Conservation (phyloP, 257 asterid genomes). For the Lavandula angustifolia region DNA sequence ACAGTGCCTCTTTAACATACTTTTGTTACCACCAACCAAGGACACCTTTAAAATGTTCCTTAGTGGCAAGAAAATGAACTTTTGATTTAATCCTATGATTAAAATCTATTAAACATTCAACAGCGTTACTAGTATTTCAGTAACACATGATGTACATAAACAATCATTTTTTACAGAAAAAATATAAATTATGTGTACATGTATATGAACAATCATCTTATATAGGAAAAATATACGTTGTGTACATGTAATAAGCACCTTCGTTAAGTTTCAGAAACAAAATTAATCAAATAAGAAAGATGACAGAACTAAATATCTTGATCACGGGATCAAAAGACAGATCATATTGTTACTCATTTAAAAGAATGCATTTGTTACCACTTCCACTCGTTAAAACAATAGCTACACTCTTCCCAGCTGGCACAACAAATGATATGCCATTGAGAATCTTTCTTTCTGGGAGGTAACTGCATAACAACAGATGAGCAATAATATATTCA, state of each 20-base stretch:
- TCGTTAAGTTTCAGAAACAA: conserved; percentile 21
- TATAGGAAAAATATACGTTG: neutral
- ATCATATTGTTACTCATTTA: conserved; percentile 13
- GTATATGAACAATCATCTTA: conserved; percentile 10
- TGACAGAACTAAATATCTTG: conserved; percentile 6
- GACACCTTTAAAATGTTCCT: neutral
- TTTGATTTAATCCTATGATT: conserved; percentile 9
- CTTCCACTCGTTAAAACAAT: conserved; percentile 99
- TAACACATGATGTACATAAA: conserved; percentile 7
- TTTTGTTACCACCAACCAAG: conserved; percentile 7
- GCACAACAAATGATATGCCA: conserved; percentile 83
- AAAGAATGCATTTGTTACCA: conserved; percentile 52
- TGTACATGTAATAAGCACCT: neutral
- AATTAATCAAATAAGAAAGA: conserved; percentile 1
- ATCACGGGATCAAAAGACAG: conserved; percentile 25
- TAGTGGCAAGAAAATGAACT: neutral
- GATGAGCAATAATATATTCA: conserved; percentile 24
- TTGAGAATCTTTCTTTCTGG: conserved; percentile 90
- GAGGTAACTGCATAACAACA: conserved; percentile 59
- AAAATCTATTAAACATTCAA: conserved; percentile 11
- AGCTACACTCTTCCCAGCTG: conserved; percentile 99
- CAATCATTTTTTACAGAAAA: conserved; percentile 1
- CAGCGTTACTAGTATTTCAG: conserved; percentile 25
- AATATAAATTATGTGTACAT: neutral
- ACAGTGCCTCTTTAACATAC: neutral